Evolutionary conservation across 805 yeast genomes (phyloP).

Genomic region (Cyberlindnera japonica): DNA sequence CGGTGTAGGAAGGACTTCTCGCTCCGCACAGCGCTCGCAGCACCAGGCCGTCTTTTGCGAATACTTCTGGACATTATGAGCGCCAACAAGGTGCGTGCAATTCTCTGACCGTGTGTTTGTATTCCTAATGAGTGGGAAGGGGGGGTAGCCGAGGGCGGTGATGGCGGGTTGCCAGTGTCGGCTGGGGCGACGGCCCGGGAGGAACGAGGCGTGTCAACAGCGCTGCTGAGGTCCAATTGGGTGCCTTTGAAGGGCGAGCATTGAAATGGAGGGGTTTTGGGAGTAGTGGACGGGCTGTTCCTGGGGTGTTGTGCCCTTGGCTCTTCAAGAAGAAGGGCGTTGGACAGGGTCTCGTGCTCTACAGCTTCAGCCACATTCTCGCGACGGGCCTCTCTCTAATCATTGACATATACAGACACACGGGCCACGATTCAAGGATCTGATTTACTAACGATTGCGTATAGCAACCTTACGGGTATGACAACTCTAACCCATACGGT

Average conservation of each 20-base stretch:
- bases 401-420: not conserved
- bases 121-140: too few relatives aligned
- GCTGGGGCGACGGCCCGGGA: not conserved
- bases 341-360: too few relatives aligned
- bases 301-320: too few relatives aligned
- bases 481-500: conserved; percentile 26
- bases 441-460: conserved; percentile 3
- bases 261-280: too few relatives aligned
- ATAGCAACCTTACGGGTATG: conserved; percentile 21
- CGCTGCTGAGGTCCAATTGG: too few relatives aligned
- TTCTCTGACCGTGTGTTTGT: not conserved
- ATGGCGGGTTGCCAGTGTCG: too few relatives aligned
- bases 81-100: conserved; percentile 14
- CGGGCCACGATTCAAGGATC: too few relatives aligned
- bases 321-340: too few relatives aligned
- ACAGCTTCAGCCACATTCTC: conserved; percentile 4
- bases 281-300: too few relatives aligned
- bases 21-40: not conserved
- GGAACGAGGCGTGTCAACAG: conserved; percentile 1
- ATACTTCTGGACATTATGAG: conserved; percentile 7
- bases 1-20: too few relatives aligned
- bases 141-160: too few relatives aligned
- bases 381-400: not conserved
- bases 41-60: not conserved
- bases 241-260: too few relatives aligned